Evolutionary conservation across 1,284 basidiomycete genomes (phyloP), one percentile per base, ranked within the genome.

Genomic region (Cryptococcus amylolentus): DNA sequence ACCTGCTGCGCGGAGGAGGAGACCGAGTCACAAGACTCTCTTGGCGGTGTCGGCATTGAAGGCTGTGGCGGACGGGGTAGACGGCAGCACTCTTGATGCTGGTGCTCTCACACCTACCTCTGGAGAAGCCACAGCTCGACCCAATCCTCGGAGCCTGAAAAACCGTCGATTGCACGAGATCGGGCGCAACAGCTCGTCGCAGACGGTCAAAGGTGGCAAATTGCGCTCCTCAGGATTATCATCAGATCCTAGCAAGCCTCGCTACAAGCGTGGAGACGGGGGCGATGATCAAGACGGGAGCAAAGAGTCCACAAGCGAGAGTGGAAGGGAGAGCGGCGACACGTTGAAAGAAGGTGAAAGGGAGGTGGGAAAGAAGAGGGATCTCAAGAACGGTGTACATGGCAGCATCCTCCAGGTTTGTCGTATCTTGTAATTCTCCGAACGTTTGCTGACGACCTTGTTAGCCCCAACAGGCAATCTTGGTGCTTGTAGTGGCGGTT

Each of bases 311-410:
- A 63, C 20, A 41, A 72, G 70, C 41, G 71, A 72, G 50, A 72
- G 70, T 42, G 71, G 69, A 10, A 64, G 66, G 49, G 71, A 73
- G 46, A 71, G 68, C 7, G 72, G 66, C 16, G 70, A 71, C 55
- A 73, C 73, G 4, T 44, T 75, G 44, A 64, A 70, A 49, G 72
- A 71, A 41, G 47, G 45, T 6, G 60, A 59, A 23, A 23, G 43
- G 51, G 28, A 47, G 50, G 38, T 42, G 12, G 50, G 31, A n/a
- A 12, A 18, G 31, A 35, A 43, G 27, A 51, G 38, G 28, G 49
- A 43, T 38, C 31, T n/a, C 23, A 46, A 55, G 51, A 47, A 41
- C 23, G 52, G 54, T 31, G 46, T 27, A 13, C 51, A 55, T 31
- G 49, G 23, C 13, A 41, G 43, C n/a, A 51, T 54, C 10, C 48